Conservation (phyloP, 768 basidiomycete species). For the Hygrophoropsis aurantiaca region DNA sequence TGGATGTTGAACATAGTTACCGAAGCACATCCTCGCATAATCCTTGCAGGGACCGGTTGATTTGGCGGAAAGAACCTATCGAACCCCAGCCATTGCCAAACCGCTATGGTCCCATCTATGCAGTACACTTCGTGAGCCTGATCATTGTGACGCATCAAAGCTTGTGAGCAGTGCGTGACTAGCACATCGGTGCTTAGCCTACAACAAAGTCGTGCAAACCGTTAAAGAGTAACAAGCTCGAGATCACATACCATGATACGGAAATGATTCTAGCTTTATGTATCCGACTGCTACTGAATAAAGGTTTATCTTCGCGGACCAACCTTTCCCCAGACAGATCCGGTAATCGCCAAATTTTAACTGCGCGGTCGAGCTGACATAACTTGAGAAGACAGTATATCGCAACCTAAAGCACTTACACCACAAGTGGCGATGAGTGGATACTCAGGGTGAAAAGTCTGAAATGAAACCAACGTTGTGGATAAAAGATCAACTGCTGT, state of each 20-base stretch:
- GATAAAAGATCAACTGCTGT: background rate
- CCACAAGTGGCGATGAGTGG: constrained; percentile 79
- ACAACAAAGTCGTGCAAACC: background rate
- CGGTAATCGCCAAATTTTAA: constrained; percentile 75
- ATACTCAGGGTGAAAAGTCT: constrained; percentile 68
- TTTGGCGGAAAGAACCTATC: constrained; percentile 62
- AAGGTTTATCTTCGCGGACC: constrained; percentile 69
- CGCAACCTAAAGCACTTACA: constrained; percentile 38
- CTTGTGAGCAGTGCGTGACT: constrained; percentile 52
- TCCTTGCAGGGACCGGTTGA: constrained; percentile 28
- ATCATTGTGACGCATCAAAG: constrained; percentile 39
- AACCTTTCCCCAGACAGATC: constrained; percentile 36
- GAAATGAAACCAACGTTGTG: background rate
- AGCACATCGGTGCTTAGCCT: constrained; percentile 63
- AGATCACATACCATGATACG: constrained; percentile 52
- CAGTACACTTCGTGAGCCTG: constrained; percentile 23
- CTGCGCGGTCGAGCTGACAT: constrained; percentile 62
- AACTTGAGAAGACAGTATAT: background rate
- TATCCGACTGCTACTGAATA: constrained; percentile 67
- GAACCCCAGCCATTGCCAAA: constrained; percentile 72
- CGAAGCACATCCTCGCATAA: constrained; percentile 58
- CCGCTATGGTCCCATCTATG: constrained; percentile 50
- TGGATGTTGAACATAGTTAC: constrained; percentile 36
- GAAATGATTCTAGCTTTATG: constrained; percentile 68
- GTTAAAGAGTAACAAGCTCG: background rate